A percentile compares a stretch with the other conserved stretches of the same genome.
These are phyloP conservation scores for Asterochloris sp. DNA, from an alignment of 139 green algal species.

Conservation along the genomic window DNA sequence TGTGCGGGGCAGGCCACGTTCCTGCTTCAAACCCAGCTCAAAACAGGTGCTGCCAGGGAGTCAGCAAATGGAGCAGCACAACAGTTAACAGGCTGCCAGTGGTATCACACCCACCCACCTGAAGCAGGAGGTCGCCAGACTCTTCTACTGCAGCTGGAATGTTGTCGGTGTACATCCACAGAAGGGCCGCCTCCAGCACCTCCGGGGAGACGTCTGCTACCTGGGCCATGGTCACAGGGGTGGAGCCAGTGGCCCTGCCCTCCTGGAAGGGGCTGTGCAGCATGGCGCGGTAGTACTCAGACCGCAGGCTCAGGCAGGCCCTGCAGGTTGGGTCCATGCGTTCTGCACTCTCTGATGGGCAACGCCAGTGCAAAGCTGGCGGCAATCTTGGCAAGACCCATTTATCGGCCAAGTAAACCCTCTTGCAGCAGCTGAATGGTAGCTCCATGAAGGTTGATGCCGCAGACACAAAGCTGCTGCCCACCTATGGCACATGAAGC, in stretches of 20 bases:
- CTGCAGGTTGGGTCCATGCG: background rate
- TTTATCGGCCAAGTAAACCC: too few species aligned
- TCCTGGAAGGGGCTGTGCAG: constrained; percentile 18
- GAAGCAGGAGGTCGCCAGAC: background rate
- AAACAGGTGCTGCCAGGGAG: too few species aligned
- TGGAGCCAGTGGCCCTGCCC: background rate
- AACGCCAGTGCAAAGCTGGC: too few species aligned
- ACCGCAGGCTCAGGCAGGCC: constrained; percentile 6
- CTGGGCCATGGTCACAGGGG: background rate
- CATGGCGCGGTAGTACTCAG: constrained; percentile 21
- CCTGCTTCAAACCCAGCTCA: background rate
- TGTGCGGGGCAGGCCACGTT: background rate
- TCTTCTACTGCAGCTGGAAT: too few species aligned
- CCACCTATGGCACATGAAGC: background rate
- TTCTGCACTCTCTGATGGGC: too few species aligned
- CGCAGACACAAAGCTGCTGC: too few species aligned
- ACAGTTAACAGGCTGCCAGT: background rate
- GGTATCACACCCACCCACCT: background rate
- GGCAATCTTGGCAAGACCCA: too few species aligned
- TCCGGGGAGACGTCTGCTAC: constrained; percentile 2
- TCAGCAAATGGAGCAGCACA: background rate
- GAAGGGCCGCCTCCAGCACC: constrained; percentile 11
- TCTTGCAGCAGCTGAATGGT: too few species aligned
- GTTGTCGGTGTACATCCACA: background rate
- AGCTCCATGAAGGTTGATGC: too few species aligned